Base-by-base conservation (phyloP, 441 rosid genomes). In the Syzygium malaccense region DNA sequence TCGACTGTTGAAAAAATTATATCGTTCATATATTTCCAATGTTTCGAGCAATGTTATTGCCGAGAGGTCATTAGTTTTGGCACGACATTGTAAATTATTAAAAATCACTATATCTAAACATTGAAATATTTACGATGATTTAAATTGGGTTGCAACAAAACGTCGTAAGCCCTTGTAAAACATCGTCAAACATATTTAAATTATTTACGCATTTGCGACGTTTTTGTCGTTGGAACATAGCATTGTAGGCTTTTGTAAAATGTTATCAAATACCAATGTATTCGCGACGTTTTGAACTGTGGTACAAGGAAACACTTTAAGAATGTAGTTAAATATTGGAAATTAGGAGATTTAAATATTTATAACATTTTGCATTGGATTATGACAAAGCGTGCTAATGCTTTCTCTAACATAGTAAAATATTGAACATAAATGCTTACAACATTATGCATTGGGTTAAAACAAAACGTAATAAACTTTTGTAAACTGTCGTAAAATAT, bases 121-220 rank as follows among this genome's bases (percentile, higher is more conserved):
- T 60, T 13, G 32, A 60, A 28, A 60, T 28, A 60, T 60, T 28
- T 13, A n/a, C 0, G 17, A 28, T 3, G 28, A 26, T 26, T 60
- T 28, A 60, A 62, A n/a, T 19, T 62, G 71, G 33, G 71, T 62
- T 28, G n/a, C 10, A 14, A 30, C 19, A n/a, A 3, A 3, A n/a
- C 0, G 19, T 4, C 10, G 19, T 0, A 14, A 56, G 7, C 17
- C 30, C 17, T 60, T 26, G 4, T 13, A 28, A 28, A 62, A 62
- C 33, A 14, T 28, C 5, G 30, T 6, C 2, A 3, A 28, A 28
- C 17, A 13, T 60, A 28, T 28, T 60, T 60, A 28, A 7, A 60
- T 28, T 60, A 60, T 28, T 28, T 28, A 13, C 2, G 8, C 13
- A 60, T 60, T 60, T 28, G 66, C 1, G 4, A 60, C 3, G 32